Percentiles rank a stretch among this genome's conserved stretches.
Evolutionary conservation across 352 stramenopile genomes (phyloP).

Genomic region (Thalassiosira pacifica): DNA sequence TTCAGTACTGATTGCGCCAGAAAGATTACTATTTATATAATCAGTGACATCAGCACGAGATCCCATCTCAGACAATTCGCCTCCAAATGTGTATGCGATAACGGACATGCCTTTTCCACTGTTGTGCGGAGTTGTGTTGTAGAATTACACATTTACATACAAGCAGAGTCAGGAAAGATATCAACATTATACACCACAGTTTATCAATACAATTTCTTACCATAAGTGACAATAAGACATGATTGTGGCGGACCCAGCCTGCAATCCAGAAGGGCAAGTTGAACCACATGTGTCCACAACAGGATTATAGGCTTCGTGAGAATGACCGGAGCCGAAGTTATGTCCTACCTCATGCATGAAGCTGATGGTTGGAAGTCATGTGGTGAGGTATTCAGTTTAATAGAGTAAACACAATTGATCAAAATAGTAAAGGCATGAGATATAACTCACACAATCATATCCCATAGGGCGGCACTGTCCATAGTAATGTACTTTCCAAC

Average conservation of each 20-base stretch:
- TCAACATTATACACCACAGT: too few relatives aligned
- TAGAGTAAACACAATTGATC: too few relatives aligned
- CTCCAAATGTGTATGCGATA: neutral
- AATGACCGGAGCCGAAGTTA: conserved; percentile 30
- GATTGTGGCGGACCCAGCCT: conserved; percentile 15
- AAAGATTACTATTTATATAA: neutral
- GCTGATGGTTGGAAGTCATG: neutral
- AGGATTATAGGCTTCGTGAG: conserved; percentile 1
- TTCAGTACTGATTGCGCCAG: neutral
- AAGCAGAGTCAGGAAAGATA: too few relatives aligned
- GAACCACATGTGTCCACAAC: conserved; percentile 19
- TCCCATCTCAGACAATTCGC: neutral
- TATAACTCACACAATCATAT: conserved; percentile 20
- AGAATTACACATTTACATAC: too few relatives aligned
- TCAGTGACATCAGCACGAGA: neutral
- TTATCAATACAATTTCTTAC: neutral
- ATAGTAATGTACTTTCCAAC: conserved; percentile 30
- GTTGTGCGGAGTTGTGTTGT: neutral
- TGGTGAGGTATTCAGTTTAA: neutral
- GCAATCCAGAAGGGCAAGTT: neutral
- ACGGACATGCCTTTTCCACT: neutral
- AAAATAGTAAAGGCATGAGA: neutral
- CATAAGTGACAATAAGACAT: conserved; percentile 38
- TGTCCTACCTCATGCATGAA: conserved; percentile 13
- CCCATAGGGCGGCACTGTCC: conserved; percentile 30